Base-by-base conservation (phyloP, 2,329 filamentous ascomycete genomes). In the Diplodia mutila region DNA sequence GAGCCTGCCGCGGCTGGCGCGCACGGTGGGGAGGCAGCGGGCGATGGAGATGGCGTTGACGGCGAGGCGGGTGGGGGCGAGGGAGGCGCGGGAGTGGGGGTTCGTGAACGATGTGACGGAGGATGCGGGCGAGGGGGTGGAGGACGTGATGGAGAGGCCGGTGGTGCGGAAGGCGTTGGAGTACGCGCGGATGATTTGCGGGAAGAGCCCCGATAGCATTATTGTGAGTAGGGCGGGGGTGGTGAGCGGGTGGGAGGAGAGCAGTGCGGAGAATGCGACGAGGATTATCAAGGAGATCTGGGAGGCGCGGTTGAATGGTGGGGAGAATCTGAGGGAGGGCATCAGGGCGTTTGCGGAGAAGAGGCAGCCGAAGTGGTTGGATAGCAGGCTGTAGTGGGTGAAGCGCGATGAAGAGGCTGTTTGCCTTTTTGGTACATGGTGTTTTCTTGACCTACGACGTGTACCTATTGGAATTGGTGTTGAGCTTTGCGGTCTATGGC, bases 221-320 rank as follows among this genome's bases (percentile, higher is more conserved):
- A 78, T 80, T 57, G 75, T 78, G 11, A 79, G 77, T 2, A 69
- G 77, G 39, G 76, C 75, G 14, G 77, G 75, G 4, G 59, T 80
- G 63, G 75, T 70, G 69, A 73, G 78, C 46, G 73, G 74, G 8
- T 78, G 75, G 71, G 77, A 79, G 63, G 73, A 72, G 9, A 76
- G 70, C 1, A 77, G 74, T 54, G 77, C 78, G 14, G 78, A 79
- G 70, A 70, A 77, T 18, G 77, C 77, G n/a, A 51, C 46, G 46
- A 16, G 32, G 7, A 39, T 64, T 2, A n/a, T 64, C 6, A 52
- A 39, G 42, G 61, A 64, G 46, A 25, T 34, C 8, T 64, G 61
- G 61, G 42, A 52, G 27, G 61, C 27, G 42, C 14, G 61, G 29
- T 9, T 64, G 61, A 46, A 37, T 9, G 18, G 9, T 2, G 61